Evolutionary conservation across 73 alveolate species (phyloP).

Genomic region (Halteria grandinella): DNA sequence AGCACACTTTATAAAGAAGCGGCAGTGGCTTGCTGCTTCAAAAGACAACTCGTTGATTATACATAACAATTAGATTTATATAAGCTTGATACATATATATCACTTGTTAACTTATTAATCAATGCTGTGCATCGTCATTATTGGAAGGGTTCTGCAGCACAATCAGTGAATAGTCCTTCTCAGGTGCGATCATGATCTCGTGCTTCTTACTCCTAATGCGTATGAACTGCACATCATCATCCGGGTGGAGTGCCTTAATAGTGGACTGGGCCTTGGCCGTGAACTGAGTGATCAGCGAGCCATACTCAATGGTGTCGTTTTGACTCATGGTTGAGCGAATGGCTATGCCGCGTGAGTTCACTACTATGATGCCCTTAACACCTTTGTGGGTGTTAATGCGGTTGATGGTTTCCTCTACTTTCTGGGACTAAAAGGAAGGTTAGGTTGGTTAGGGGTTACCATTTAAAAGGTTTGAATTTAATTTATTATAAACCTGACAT

Average conservation of each 20-base stretch:
- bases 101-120: no score
- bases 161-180: slow-evolving; percentile 92
- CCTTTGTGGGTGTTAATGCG: slow-evolving; percentile 90
- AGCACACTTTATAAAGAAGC: no score
- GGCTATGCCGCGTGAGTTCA: slow-evolving; percentile 79
- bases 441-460: no score
- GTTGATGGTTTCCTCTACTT: slow-evolving; percentile 83
- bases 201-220: slow-evolving; percentile 93
- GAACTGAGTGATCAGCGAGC: slow-evolving; percentile 78
- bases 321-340: slow-evolving; percentile 76
- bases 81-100: no score
- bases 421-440: slow-evolving; percentile 14
- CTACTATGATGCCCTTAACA: slow-evolving; percentile 76
- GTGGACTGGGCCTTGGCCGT: slow-evolving; percentile 73
- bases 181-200: slow-evolving; percentile 99
- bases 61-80: no score
- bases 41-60: no score
- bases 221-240: slow-evolving; percentile 92
- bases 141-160: slow-evolving; percentile 90
- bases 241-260: slow-evolving; percentile 81
- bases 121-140: slow-evolving; percentile 42
- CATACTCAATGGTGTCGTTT: slow-evolving; percentile 82
- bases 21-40: no score
- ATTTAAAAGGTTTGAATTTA: no score
- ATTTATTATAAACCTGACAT: no score